phyloP scores from a whole-genome alignment of 2,329 filamentous ascomycete species.

The Fusarium camptoceras region DNA sequence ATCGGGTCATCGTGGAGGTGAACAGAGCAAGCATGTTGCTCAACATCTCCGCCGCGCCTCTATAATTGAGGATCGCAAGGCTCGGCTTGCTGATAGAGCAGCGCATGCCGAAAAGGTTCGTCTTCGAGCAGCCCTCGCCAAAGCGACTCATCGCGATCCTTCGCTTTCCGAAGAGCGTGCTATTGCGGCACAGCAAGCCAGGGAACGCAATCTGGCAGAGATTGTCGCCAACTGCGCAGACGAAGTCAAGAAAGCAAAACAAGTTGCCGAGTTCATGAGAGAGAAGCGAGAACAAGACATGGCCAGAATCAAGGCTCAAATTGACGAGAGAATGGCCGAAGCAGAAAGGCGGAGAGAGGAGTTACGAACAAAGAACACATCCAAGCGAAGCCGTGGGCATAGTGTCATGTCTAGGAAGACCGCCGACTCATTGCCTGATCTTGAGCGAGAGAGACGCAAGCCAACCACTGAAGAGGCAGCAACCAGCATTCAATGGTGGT shows the following conservation, averaged over 20 bases:
- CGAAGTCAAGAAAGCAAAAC: constrained; percentile 85
- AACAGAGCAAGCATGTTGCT: constrained; percentile 81
- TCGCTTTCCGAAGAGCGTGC: constrained; percentile 80
- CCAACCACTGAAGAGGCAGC: constrained; percentile 73
- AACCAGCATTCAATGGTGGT: constrained; percentile 75
- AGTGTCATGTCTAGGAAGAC: constrained; percentile 65
- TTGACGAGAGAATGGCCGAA: constrained; percentile 83
- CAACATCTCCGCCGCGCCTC: constrained; percentile 83
- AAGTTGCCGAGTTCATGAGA: constrained; percentile 84
- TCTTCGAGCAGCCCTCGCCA: constrained; percentile 78
- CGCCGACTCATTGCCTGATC: constrained; percentile 60
- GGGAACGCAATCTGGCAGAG: constrained; percentile 84
- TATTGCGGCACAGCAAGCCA: constrained; percentile 79
- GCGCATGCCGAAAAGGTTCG: constrained; percentile 87
- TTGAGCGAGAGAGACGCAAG: constrained; percentile 57
- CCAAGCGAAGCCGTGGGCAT: constrained; percentile 64
- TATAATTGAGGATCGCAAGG: constrained; percentile 84
- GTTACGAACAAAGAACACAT: constrained; percentile 66
- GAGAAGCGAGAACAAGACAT: constrained; percentile 82
- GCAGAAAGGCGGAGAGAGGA: constrained; percentile 78
- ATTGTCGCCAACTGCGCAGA: constrained; percentile 85
- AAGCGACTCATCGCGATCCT: constrained; percentile 73
- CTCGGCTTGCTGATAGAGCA: constrained; percentile 81
- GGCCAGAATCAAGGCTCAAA: constrained; percentile 75
- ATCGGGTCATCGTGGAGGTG: constrained; percentile 61